Conservation (phyloP, 2,329 filamentous ascomycete species). For the Trichoderma semiorbis region DNA sequence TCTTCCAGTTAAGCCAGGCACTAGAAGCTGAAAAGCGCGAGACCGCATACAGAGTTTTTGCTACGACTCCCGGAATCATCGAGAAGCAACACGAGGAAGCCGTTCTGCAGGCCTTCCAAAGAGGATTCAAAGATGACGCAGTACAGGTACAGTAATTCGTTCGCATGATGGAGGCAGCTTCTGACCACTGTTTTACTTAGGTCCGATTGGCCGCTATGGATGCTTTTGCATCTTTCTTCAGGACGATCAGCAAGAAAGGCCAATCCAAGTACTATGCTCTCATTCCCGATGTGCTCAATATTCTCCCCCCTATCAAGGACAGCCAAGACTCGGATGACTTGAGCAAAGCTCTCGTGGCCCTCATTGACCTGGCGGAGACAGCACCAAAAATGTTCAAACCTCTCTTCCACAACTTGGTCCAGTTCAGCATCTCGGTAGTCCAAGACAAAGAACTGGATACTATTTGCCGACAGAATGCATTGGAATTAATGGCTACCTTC, state of each 20-base stretch:
- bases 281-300: slow-evolving; percentile 88
- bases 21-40: slow-evolving; percentile 80
- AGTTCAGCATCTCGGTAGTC: slow-evolving; percentile 89
- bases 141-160: slow-evolving; percentile 58
- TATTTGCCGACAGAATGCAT: slow-evolving; percentile 84
- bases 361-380: slow-evolving; percentile 93
- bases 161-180: background rate
- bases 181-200: slow-evolving; percentile 37
- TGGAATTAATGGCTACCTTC: slow-evolving; percentile 97
- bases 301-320: slow-evolving; percentile 91
- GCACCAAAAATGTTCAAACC: slow-evolving; percentile 96
- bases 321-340: slow-evolving; percentile 86
- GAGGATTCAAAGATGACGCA: slow-evolving; percentile 86
- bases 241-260: slow-evolving; percentile 80
- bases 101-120: slow-evolving; percentile 83
- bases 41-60: slow-evolving; percentile 91
- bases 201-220: slow-evolving; percentile 94
- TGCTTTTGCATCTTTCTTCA: slow-evolving; percentile 94
- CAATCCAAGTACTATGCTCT: slow-evolving; percentile 85
- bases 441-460: slow-evolving; percentile 94
- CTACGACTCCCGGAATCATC: slow-evolving; percentile 91
- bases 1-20: slow-evolving; percentile 90
- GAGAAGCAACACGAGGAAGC: slow-evolving; percentile 91
- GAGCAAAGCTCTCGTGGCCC: slow-evolving; percentile 80
- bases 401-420: slow-evolving; percentile 88